Percentiles rank a stretch among this genome's conserved stretches.
phyloP scores from a whole-genome alignment of 805 yeast genomes.

The Yarrowia sp. region DNA sequence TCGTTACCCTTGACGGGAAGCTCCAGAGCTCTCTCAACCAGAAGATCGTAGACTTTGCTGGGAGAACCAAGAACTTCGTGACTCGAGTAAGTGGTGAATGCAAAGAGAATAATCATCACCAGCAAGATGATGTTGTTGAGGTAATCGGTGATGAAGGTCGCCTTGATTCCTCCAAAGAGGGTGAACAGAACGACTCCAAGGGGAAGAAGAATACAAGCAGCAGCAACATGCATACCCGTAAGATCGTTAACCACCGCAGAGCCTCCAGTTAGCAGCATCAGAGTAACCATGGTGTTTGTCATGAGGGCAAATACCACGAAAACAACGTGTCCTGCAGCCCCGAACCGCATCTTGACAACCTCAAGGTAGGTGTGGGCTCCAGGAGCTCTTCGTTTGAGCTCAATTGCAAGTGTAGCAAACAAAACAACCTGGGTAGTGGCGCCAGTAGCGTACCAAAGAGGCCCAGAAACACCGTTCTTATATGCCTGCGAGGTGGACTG shows the following conservation, averaged over 20 bases:
- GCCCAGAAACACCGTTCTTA: slow-evolving; percentile 72
- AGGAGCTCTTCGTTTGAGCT: slow-evolving; percentile 85
- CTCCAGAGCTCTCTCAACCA: slow-evolving; percentile 51
- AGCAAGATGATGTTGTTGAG: slow-evolving; percentile 77
- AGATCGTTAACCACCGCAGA: slow-evolving; percentile 75
- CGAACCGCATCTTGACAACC: slow-evolving; percentile 76
- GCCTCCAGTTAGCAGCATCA: slow-evolving; percentile 89
- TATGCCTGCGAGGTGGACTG: slow-evolving; percentile 78
- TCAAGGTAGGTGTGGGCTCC: slow-evolving; percentile 89
- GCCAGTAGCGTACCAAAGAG: slow-evolving; percentile 84
- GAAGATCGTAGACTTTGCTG: slow-evolving; percentile 68
- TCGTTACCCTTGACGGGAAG: slow-evolving; percentile 76
- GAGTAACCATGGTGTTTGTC: slow-evolving; percentile 85
- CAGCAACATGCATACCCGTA: slow-evolving; percentile 79
- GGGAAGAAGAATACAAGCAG: slow-evolving; percentile 79
- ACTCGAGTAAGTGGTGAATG: slow-evolving; percentile 73
- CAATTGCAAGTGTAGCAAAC: slow-evolving; percentile 83
- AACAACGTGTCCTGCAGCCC: slow-evolving; percentile 59
- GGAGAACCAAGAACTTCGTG: slow-evolving; percentile 74
- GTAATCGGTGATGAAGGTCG: slow-evolving; percentile 77
- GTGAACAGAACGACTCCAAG: slow-evolving; percentile 73
- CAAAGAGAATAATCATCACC: slow-evolving; percentile 74
- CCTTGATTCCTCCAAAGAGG: slow-evolving; percentile 76
- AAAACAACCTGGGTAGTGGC: slow-evolving; percentile 84
- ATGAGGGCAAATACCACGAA: slow-evolving; percentile 74